Base-by-base conservation (phyloP, 306 rosid species). In the Quercus robur region DNA sequence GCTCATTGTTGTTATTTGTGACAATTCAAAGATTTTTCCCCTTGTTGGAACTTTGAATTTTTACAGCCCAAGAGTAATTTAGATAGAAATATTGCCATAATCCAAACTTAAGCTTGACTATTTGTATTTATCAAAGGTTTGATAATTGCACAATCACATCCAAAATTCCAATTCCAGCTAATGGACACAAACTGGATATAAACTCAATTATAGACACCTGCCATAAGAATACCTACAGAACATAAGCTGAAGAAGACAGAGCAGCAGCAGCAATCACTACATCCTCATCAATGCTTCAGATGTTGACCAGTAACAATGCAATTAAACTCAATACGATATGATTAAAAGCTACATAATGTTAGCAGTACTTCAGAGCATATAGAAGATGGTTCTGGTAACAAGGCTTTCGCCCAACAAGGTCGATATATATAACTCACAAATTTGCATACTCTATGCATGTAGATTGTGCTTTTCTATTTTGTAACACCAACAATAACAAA, bases 241-340 rank as follows among this genome's bases (percentile, higher is more conserved):
- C 99, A 93, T 93, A 95, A 75, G 99, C 99, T 77, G 99, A 95
- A 76, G 99, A 95, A 26, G 98, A 93, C 38, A 95, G 79, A 83
- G 99, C 90, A 71, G 99, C 97, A 80, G 99, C 97, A 73, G 97
- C 98, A 81, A 95, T 95, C 79, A 95, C 99, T 51, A 95, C 86
- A 57, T 93, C 99, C 90, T 95, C 97, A 80, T 95, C 99, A 35
- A 93, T 14, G 79, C 97, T 95, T 90, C 98, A 91, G 83, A 93
- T 95, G 87, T 95, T 95, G 75, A 95, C 97, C 99, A 91, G 79
- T 83, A 75, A 86, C 25, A 33, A 19, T 68, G 41, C 64, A 49
- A 20, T 61, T 12, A 74, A 15, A n/a, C 44, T 46, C 10, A 0
- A 38, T 38, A 38, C 44, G 17, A 15, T 38, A 64, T 64, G 6